These are phyloP conservation scores for Remersonia thermophila DNA, from an alignment of 2,329 filamentous ascomycete species.

Conservation along the genomic window DNA sequence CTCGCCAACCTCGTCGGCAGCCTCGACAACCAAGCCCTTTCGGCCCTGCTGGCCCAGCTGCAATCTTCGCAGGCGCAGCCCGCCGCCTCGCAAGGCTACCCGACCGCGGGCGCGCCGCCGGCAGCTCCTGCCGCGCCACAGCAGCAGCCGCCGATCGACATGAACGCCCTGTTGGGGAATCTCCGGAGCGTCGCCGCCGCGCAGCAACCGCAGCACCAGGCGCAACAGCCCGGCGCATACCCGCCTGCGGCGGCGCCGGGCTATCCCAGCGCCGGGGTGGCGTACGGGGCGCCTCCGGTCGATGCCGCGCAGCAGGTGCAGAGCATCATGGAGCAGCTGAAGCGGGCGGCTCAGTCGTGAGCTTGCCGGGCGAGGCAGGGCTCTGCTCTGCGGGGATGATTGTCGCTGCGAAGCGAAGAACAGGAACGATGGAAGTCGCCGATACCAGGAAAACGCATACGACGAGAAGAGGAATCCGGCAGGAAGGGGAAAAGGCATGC, in stretches of 20 bases:
- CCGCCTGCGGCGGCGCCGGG: slow-evolving; percentile 1
- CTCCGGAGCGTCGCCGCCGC: slow-evolving; percentile 20
- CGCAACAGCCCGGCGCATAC: too few relatives aligned
- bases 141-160: slow-evolving; percentile 24
- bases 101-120: slow-evolving; percentile 14
- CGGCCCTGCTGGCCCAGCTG: slow-evolving; percentile 23
- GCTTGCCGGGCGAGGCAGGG: not conserved
- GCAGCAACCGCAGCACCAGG: not conserved
- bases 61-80: slow-evolving; percentile 17
- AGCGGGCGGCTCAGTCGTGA: slow-evolving; percentile 8
- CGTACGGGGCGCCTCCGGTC: slow-evolving; percentile 2
- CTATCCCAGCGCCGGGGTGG: too few relatives aligned
- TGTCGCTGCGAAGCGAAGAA: too few relatives aligned
- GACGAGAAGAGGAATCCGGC: too few relatives aligned
- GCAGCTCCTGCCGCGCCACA: slow-evolving; percentile 4
- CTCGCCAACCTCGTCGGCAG: slow-evolving; percentile 17
- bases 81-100: slow-evolving; percentile 18
- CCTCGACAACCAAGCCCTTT: slow-evolving; percentile 23
- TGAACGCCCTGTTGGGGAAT: slow-evolving; percentile 34
- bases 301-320: slow-evolving; percentile 17
- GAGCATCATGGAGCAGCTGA: slow-evolving; percentile 17
- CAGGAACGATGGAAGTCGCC: too few relatives aligned
- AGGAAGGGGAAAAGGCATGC: too few relatives aligned
- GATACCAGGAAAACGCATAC: too few relatives aligned
- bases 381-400: too few relatives aligned